A percentile compares a stretch with the other conserved stretches of the same genome.
phyloP scores from a whole-genome alignment of 345 rosid species.

The Hypericum perforatum region DNA sequence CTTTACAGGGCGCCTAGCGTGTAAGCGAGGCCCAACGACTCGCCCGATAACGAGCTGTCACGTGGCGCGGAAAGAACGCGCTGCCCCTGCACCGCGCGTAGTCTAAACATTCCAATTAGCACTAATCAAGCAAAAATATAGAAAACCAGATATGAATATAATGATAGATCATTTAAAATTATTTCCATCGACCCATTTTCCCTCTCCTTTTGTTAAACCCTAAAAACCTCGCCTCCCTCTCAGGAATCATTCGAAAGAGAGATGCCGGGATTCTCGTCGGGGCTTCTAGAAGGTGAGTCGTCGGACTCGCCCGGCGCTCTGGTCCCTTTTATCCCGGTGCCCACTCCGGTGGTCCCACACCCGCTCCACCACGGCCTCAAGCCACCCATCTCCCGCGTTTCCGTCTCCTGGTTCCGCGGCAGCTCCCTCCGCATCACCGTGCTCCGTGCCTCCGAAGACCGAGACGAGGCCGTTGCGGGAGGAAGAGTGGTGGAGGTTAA shows the following conservation, averaged over 20 bases:
- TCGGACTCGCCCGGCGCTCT: constrained; percentile 32
- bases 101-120: too few relatives aligned
- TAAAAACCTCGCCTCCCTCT: background rate
- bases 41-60: too few relatives aligned
- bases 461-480: constrained; percentile 11
- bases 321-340: constrained; percentile 27
- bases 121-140: too few relatives aligned
- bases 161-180: too few relatives aligned
- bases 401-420: constrained; percentile 80
- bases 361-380: constrained; percentile 59
- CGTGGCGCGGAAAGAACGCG: too few relatives aligned
- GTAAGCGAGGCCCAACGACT: too few relatives aligned
- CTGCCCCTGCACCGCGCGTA: too few relatives aligned
- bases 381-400: constrained; percentile 55
- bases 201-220: background rate
- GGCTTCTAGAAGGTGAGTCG: constrained; percentile 15
- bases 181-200: background rate
- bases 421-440: constrained; percentile 72
- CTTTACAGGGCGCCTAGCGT: too few relatives aligned
- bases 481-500: too few relatives aligned
- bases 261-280: constrained; percentile 39
- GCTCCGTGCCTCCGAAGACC: constrained; percentile 24
- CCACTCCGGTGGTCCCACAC: constrained; percentile 29
- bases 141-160: too few relatives aligned
- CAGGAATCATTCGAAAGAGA: background rate